phyloP scores from a whole-genome alignment of 1,284 basidiomycete genomes.

The Ustilago tritici region DNA sequence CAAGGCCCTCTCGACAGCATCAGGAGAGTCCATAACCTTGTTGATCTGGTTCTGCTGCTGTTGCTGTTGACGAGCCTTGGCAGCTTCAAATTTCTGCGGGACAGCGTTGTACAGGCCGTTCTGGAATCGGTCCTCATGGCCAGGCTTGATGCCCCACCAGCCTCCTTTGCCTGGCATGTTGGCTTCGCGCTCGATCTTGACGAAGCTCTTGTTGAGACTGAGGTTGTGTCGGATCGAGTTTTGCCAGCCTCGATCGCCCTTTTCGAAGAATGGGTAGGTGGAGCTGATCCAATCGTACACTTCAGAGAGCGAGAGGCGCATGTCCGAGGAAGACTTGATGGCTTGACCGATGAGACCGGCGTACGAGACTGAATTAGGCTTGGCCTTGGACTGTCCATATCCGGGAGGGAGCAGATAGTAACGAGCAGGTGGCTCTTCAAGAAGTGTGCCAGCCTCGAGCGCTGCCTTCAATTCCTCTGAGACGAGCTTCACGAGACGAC shows the following conservation, averaged over 20 bases:
- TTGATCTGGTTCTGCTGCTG: constrained; percentile 30
- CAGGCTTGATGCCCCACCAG: constrained; percentile 70
- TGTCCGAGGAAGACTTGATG: constrained; percentile 83
- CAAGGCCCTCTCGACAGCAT: constrained; percentile 25
- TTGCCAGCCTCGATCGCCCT: constrained; percentile 94
- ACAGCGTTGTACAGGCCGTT: constrained; percentile 60
- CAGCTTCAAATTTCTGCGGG: constrained; percentile 49
- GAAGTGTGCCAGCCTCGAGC: constrained; percentile 60
- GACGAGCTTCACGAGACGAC: constrained; percentile 65
- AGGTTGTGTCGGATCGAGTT: constrained; percentile 91
- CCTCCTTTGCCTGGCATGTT: constrained; percentile 71
- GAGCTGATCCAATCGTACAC: constrained; percentile 96
- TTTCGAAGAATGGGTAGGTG: constrained; percentile 91
- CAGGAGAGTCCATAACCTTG: constrained; percentile 27
- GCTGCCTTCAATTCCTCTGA: constrained; percentile 67
- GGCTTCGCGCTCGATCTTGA: constrained; percentile 71
- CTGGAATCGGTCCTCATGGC: constrained; percentile 67
- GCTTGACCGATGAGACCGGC: constrained; percentile 96
- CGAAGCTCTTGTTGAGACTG: constrained; percentile 85
- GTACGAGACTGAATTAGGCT: constrained; percentile 75
- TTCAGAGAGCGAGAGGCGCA: constrained; percentile 89
- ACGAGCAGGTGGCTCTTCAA: constrained; percentile 61
- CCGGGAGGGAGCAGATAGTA: constrained; percentile 66
- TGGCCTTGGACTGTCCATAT: constrained; percentile 57
- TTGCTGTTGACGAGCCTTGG: constrained; percentile 42